Percentiles rank a stretch among this genome's conserved stretches.
phyloP scores from a whole-genome alignment of 2,329 filamentous ascomycete species.

The Tetracladium maxilliforme region DNA sequence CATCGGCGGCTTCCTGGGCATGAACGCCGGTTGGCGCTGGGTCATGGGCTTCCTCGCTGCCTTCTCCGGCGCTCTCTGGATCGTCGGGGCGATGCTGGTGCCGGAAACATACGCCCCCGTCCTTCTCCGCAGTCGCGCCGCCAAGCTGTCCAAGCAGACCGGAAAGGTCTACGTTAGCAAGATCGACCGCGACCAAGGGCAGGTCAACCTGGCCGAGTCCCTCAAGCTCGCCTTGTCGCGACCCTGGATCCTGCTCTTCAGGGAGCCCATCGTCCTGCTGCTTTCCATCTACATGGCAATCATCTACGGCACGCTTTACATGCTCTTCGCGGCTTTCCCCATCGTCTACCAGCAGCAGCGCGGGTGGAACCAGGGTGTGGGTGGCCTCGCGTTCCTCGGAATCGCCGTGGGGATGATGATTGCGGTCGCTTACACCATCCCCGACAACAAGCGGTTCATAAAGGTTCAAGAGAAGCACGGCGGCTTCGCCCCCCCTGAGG shows the following conservation, averaged over 20 bases:
- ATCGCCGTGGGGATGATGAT: constrained; percentile 37
- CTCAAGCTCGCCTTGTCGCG: constrained; percentile 20
- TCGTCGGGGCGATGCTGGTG: constrained; percentile 31
- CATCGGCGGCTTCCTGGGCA: constrained; percentile 48
- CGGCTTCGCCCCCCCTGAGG: constrained; percentile 47
- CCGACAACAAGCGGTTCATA: constrained; percentile 38
- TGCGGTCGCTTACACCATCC: constrained; percentile 38
- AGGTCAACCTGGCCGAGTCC: constrained; percentile 25
- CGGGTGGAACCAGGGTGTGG: constrained; percentile 26
- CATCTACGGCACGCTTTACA: constrained; percentile 17
- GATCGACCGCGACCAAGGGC: constrained; percentile 28
- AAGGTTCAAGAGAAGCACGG: constrained; percentile 23
- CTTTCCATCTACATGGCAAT: constrained; percentile 33
- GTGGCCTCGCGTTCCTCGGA: constrained; percentile 33
- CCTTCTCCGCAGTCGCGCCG: constrained; percentile 36
- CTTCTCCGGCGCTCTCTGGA: constrained; percentile 46
- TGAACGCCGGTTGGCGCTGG: constrained; percentile 52
- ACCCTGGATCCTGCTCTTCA: constrained; percentile 8
- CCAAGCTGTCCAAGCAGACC: constrained; percentile 31
- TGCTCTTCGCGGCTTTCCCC: constrained; percentile 20
- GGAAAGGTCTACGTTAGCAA: constrained; percentile 41
- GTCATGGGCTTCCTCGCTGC: constrained; percentile 45
- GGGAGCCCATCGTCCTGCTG: constrained; percentile 22
- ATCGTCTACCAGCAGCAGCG: constrained; percentile 31
- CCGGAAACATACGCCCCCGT: constrained; percentile 47